Evolutionary conservation across 75 land plant genomes (phyloP).

Genomic region (Sequoiadendron giganteum): DNA sequence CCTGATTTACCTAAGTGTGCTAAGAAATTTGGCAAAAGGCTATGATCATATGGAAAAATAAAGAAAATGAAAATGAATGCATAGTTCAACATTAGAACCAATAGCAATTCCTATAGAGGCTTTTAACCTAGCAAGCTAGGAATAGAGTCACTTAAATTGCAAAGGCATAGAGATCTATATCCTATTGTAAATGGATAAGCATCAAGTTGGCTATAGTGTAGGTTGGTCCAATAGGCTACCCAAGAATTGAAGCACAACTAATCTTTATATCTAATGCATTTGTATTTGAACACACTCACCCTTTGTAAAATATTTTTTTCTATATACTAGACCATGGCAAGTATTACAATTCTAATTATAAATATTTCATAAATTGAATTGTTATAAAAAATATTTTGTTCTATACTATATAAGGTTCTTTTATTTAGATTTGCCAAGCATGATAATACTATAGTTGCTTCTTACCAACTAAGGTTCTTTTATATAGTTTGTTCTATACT

Average conservation of each 20-base stretch:
- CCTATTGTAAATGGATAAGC: neutral
- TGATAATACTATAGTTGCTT: neutral
- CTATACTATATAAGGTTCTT: neutral
- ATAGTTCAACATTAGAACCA: neutral
- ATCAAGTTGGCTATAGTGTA: neutral
- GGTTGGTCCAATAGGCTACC: neutral
- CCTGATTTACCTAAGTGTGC: too few relatives aligned
- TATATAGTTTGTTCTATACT: neutral
- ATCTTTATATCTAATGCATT: too few relatives aligned
- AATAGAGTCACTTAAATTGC: neutral
- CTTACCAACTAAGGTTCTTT: neutral
- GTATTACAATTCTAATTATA: neutral
- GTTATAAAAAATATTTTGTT: neutral
- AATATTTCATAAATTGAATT: neutral
- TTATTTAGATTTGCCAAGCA: neutral
- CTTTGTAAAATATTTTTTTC: neutral
- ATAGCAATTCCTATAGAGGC: neutral
- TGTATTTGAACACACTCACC: neutral
- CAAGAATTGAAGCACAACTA: neutral
- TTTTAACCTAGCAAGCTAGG: neutral
- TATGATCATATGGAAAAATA: too few relatives aligned
- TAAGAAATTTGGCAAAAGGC: too few relatives aligned
- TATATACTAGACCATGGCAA: neutral
- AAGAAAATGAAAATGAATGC: too few relatives aligned
- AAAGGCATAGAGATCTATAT: neutral